These are phyloP conservation scores for Globisporangium perplexum DNA, from an alignment of 352 stramenopile species.

Conservation along the genomic window DNA sequence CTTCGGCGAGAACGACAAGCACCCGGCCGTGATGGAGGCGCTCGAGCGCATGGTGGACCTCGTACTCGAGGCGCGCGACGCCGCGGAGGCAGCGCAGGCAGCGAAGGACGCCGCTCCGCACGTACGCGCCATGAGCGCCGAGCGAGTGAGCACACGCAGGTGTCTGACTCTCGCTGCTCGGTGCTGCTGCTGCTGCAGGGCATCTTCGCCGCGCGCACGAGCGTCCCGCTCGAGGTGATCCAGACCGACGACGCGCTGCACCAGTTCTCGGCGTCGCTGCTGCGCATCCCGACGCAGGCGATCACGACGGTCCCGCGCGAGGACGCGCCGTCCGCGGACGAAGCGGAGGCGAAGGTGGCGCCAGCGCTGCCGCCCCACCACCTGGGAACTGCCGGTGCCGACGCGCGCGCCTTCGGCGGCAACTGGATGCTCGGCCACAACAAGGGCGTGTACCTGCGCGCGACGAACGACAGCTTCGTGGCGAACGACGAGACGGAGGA, in stretches of 20 bases:
- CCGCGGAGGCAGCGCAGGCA: conserved; percentile 24
- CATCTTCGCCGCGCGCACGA: conserved; percentile 35
- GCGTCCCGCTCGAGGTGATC: conserved; percentile 37
- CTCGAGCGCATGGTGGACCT: conserved; percentile 74
- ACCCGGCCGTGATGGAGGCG: conserved; percentile 63
- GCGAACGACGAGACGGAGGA: conserved; percentile 58
- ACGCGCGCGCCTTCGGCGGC: conserved; percentile 37
- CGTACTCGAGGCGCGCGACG: conserved; percentile 33
- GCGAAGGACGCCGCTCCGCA: conserved; percentile 18
- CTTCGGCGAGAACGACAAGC: conserved; percentile 81
- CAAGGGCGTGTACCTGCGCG: conserved; percentile 68
- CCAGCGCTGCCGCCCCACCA: background rate
- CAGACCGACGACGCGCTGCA: conserved; percentile 56
- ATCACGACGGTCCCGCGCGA: conserved; percentile 77
- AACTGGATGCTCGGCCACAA: conserved; percentile 81
- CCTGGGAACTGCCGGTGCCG: background rate
- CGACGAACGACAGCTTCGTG: conserved; percentile 67
- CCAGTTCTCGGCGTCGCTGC: conserved; percentile 54
- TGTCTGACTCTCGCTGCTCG: background rate
- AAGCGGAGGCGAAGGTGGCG: conserved; percentile 8
- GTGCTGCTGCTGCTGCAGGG: conserved; percentile 18
- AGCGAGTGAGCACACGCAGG: too few relatives aligned
- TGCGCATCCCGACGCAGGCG: conserved; percentile 63
- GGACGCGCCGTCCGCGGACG: conserved; percentile 27
- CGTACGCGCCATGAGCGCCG: conserved; percentile 16